These are phyloP conservation scores for Phycomyces blakesleeanus DNA, from an alignment of 192 early-diverging fungal genomes.

Conservation along the genomic window DNA sequence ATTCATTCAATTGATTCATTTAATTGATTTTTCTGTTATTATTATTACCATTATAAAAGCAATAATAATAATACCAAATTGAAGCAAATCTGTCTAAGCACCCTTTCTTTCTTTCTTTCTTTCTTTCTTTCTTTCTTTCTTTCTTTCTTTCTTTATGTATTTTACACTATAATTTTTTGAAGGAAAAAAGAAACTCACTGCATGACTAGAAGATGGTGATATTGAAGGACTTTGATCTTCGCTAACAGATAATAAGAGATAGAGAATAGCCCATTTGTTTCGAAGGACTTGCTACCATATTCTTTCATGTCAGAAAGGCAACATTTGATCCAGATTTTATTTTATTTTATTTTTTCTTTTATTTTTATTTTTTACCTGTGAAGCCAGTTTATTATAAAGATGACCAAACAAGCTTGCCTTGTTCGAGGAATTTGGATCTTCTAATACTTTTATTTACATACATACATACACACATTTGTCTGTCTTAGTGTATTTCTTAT, in stretches of 20 bases:
- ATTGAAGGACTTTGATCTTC: neutral
- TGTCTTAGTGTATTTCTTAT: neutral
- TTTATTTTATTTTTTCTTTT: neutral
- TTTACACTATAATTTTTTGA: neutral
- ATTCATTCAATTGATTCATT: too few species aligned
- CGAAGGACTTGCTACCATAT: slow-evolving; percentile 36
- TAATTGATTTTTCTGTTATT: too few species aligned
- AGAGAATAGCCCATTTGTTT: slow-evolving; percentile 58
- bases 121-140: too few species aligned
- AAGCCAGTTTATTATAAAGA: slow-evolving; percentile 51
- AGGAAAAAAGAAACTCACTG: neutral
- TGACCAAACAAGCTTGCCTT: slow-evolving; percentile 59
- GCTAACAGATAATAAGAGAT: slow-evolving; percentile 35
- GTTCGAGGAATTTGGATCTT: slow-evolving; percentile 43
- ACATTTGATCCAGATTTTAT: neutral
- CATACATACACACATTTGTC: neutral
- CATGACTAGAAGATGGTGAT: neutral
- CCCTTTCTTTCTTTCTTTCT: too few species aligned
- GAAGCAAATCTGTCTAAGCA: too few species aligned
- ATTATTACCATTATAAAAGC: too few species aligned
- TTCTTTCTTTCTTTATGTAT: neutral
- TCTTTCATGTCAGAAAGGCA: neutral
- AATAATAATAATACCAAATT: too few species aligned
- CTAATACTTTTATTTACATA: slow-evolving; percentile 41
- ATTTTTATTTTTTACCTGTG: slow-evolving; percentile 30